These are phyloP conservation scores for Pseudisothecium myosuroides DNA, from an alignment of 225 moss, liverwort and hornwort species.

Conservation along the genomic window DNA sequence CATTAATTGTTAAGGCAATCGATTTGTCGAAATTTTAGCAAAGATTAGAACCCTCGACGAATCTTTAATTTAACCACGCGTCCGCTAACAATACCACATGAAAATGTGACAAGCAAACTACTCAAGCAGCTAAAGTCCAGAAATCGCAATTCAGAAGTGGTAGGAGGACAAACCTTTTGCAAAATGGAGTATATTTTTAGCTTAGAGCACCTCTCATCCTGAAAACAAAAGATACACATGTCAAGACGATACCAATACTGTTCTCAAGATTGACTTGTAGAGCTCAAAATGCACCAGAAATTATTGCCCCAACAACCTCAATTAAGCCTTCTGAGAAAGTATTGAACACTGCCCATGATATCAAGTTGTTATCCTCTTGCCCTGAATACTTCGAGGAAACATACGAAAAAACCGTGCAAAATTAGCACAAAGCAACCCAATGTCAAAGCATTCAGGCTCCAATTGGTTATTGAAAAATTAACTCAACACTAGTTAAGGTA, in stretches of 20 bases:
- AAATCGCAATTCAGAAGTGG: not conserved
- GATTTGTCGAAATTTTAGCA: not conserved
- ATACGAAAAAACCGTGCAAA: not conserved
- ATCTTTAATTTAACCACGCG: not conserved
- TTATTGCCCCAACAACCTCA: not conserved
- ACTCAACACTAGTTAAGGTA: not conserved
- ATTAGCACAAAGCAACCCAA: not conserved
- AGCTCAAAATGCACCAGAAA: not conserved
- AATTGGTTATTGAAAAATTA: not conserved
- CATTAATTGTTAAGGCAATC: not conserved
- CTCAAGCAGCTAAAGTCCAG: not conserved
- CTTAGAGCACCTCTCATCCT: constrained; percentile 99
- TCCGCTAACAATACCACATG: not conserved
- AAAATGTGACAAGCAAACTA: not conserved
- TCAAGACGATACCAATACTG: not conserved
- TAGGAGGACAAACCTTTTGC: constrained; percentile 65
- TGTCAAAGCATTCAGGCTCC: not conserved
- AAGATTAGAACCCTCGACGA: not conserved
- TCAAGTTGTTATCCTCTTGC: not conserved
- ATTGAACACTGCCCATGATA: not conserved
- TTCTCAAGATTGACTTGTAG: not conserved
- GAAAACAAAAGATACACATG: constrained; percentile 3
- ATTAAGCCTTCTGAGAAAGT: not conserved
- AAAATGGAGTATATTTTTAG: constrained; percentile 91
- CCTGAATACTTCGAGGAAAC: not conserved